Evolutionary conservation across 148 eudicot species (phyloP).

Genomic region (Simmondsia chinensis): DNA sequence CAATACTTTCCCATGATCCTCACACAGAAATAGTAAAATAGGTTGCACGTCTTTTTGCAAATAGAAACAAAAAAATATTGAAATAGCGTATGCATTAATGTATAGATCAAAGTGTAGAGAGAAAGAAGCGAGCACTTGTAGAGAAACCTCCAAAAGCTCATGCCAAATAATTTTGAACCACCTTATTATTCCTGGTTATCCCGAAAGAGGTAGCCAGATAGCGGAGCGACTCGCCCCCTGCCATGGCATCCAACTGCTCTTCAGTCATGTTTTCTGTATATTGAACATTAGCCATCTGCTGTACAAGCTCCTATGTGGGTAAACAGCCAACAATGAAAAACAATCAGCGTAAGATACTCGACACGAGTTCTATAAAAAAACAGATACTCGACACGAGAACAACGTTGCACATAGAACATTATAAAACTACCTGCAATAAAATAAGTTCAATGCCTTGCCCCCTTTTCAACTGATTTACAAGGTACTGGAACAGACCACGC

Average conservation of each 20-base stretch:
- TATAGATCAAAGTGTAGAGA: no score
- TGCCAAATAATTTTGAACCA: constrained; percentile 4
- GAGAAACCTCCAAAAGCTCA: neutral
- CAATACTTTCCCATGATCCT: no score
- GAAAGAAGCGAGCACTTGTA: no score
- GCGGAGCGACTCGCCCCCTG: constrained; percentile 93
- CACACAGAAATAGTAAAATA: no score
- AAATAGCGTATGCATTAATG: no score
- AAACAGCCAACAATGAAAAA: neutral
- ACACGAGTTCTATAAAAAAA: no score
- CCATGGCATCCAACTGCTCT: constrained; percentile 96
- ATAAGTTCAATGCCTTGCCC: constrained; percentile 94
- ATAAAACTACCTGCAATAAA: constrained; percentile 65
- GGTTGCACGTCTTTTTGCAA: no score
- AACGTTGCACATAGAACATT: neutral
- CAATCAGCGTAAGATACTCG: neutral
- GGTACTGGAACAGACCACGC: constrained; percentile 94
- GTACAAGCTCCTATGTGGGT: constrained; percentile 70
- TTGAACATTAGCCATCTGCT: constrained; percentile 98
- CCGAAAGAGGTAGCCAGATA: constrained; percentile 96
- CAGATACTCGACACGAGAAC: neutral
- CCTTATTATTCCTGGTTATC: constrained; percentile 85
- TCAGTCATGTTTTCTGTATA: constrained; percentile 98
- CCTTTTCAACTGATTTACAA: constrained; percentile 87
- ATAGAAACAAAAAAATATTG: no score